phyloP scores from a whole-genome alignment of 257 asterid genomes.

The Ocimum tenuiflorum region DNA sequence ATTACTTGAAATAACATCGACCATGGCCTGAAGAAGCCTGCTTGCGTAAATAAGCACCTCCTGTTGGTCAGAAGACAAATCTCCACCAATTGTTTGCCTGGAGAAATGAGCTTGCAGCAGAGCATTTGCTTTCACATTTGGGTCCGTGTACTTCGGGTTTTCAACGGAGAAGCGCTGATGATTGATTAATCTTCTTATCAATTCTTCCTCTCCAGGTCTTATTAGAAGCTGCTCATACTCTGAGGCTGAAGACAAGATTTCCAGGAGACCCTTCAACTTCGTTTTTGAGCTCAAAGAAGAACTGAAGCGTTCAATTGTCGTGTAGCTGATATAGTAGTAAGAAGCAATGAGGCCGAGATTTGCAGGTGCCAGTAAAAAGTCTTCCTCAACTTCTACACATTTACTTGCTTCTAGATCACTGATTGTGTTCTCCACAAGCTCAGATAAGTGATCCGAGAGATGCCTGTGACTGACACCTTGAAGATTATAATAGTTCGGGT shows the following conservation, averaged over 20 bases:
- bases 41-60: slow-evolving; percentile 43
- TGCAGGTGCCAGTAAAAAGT: slow-evolving; percentile 31
- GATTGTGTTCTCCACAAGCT: slow-evolving; percentile 49
- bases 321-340: slow-evolving; percentile 49
- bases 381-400: slow-evolving; percentile 40
- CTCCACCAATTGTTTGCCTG: slow-evolving; percentile 45
- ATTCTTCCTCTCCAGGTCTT: slow-evolving; percentile 57
- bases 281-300: slow-evolving; percentile 49
- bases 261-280: slow-evolving; percentile 51
- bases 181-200: slow-evolving; percentile 38
- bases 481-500: slow-evolving; percentile 53
- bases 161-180: slow-evolving; percentile 57
- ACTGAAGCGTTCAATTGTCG: slow-evolving; percentile 54
- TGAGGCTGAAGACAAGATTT: slow-evolving; percentile 49
- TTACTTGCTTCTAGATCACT: slow-evolving; percentile 49
- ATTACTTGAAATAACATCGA: slow-evolving; percentile 57
- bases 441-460: slow-evolving; percentile 55
- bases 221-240: slow-evolving; percentile 48
- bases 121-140: slow-evolving; percentile 50
- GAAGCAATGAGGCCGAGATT: slow-evolving; percentile 55
- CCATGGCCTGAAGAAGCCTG: slow-evolving; percentile 61
- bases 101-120: slow-evolving; percentile 53
- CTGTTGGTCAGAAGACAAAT: slow-evolving; percentile 47
- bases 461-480: slow-evolving; percentile 61
- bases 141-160: slow-evolving; percentile 39